Base-by-base conservation (phyloP, 805 yeast genomes). In the Metschnikowia colocasiae region DNA sequence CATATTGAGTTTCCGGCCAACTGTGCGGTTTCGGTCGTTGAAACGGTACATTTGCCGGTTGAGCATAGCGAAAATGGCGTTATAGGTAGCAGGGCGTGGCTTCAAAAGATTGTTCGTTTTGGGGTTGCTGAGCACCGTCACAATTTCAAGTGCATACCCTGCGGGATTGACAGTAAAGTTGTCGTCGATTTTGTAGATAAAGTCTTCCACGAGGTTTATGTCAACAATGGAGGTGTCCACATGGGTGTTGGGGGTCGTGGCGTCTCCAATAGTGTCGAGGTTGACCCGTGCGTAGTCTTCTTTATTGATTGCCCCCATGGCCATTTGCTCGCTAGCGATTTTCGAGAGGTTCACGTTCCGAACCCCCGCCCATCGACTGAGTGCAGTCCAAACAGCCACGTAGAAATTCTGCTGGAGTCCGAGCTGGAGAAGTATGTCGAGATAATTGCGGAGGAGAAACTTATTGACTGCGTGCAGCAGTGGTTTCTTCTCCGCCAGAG, bases 311-410 rank as follows among this genome's bases (percentile, higher is more conserved):
- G 45, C 53, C 9, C 45, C 38, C 12, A 19, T 25, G 27, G 30
- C 39, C 32, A 38, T 25, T 3, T 29, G 22, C 4, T 15, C 22
- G 12, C 19, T 27, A 8, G 41, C 43, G n/a, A 53, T 48, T 19
- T 40, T 19, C 9, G 34, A 30, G 6, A 33, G 41, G 25, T 51
- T 52, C 3, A 53, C 33, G 18, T 41, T 22, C 26, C 40, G 42
- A 32, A 53, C 40, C 2, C 71, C 72, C 6, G 69, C 75, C 68
- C 70, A 69, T 40, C 58, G 58, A 46, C 57, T 55, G 29, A 71
- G 56, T 2, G 62, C 49, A 40, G 60, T 62, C 74, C 74, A 71
- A 30, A 66, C 54, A 5, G 63, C 59, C 18, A 56, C 45, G 29
- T 63, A 48, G 45, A 65, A 66, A 43, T 68, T 72, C 15, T 54